Evolutionary conservation across 2,329 filamentous ascomycete species (phyloP).

Genomic region (Pyrenophora graminea): DNA sequence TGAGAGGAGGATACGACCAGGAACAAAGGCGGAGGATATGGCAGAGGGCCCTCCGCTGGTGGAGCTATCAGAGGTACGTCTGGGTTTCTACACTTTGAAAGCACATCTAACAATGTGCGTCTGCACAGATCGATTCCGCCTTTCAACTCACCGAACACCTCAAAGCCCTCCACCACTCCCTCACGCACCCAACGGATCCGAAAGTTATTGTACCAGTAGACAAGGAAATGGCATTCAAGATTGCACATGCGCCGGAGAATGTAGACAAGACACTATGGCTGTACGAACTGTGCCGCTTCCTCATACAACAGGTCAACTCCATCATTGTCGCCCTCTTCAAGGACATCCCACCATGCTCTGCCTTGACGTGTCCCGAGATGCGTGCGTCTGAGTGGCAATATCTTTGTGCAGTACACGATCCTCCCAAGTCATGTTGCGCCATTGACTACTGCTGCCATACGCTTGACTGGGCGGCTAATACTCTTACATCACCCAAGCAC

Average conservation of each 20-base stretch:
- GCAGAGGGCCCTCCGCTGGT: constrained; percentile 86
- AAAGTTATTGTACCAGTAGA: constrained; percentile 71
- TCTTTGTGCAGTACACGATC: constrained; percentile 94
- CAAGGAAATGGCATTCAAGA: constrained; percentile 71
- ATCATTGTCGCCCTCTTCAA: constrained; percentile 92
- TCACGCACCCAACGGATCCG: constrained; percentile 64
- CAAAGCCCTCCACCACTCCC: constrained; percentile 84
- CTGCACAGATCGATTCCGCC: constrained; percentile 81
- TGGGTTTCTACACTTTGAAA: not conserved
- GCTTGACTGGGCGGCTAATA: constrained; percentile 94
- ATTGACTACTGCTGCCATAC: constrained; percentile 99
- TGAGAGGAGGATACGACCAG: constrained; percentile 83
- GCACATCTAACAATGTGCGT: constrained; percentile 21
- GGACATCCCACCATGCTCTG: constrained; percentile 85
- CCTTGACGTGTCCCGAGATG: constrained; percentile 94
- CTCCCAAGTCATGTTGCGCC: constrained; percentile 94
- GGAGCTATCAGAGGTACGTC: constrained; percentile 77
- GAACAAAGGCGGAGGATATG: constrained; percentile 92
- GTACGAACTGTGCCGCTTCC: constrained; percentile 95
- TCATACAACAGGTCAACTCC: constrained; percentile 91
- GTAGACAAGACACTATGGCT: constrained; percentile 91
- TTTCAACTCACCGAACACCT: constrained; percentile 98
- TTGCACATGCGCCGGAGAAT: constrained; percentile 78
- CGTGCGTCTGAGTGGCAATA: constrained; percentile 99
- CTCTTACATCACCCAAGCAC: constrained; percentile 90